Evolutionary conservation across 345 rosid genomes (phyloP).

Genomic region (Bruguiera gymnorhiza): DNA sequence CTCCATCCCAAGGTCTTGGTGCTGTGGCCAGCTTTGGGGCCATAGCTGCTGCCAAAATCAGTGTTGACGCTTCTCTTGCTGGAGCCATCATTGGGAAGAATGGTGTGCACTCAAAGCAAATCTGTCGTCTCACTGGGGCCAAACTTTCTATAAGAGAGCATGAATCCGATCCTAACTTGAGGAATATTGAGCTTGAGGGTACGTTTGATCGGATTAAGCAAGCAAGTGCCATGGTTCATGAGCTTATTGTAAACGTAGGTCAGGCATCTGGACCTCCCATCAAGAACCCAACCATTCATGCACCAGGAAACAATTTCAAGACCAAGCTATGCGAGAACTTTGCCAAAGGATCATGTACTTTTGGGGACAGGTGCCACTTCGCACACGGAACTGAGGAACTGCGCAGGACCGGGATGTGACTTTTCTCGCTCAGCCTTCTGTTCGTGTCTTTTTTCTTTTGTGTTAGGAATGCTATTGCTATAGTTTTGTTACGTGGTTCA

Average conservation of each 20-base stretch:
- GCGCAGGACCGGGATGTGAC: constrained; percentile 33
- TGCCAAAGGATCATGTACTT: constrained; percentile 73
- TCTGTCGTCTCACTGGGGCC: constrained; percentile 78
- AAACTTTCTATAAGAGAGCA: constrained; percentile 88
- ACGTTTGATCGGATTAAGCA: constrained; percentile 90
- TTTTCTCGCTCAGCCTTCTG: background rate
- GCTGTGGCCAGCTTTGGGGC: constrained; percentile 84
- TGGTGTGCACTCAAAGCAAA: constrained; percentile 90
- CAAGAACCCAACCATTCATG: constrained; percentile 25
- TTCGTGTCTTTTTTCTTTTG: background rate
- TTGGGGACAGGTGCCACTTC: constrained; percentile 84
- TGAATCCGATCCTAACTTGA: constrained; percentile 68
- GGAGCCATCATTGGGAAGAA: constrained; percentile 94
- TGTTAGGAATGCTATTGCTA: background rate
- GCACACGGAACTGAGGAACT: constrained; percentile 84
- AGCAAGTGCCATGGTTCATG: constrained; percentile 93
- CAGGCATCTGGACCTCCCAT: constrained; percentile 27
- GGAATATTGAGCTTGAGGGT: constrained; percentile 95
- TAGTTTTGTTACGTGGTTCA: constrained; percentile 3
- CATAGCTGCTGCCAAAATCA: constrained; percentile 84
- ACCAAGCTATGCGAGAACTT: constrained; percentile 83
- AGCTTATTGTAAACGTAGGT: constrained; percentile 68
- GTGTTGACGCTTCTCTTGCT: constrained; percentile 84
- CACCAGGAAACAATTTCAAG: constrained; percentile 59
- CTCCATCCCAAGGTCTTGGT: constrained; percentile 38